Percentiles rank a stretch among this genome's conserved stretches.
These are phyloP conservation scores for Plasmodium coatneyi DNA, from an alignment of 169 alveolate species.

Conservation along the genomic window DNA sequence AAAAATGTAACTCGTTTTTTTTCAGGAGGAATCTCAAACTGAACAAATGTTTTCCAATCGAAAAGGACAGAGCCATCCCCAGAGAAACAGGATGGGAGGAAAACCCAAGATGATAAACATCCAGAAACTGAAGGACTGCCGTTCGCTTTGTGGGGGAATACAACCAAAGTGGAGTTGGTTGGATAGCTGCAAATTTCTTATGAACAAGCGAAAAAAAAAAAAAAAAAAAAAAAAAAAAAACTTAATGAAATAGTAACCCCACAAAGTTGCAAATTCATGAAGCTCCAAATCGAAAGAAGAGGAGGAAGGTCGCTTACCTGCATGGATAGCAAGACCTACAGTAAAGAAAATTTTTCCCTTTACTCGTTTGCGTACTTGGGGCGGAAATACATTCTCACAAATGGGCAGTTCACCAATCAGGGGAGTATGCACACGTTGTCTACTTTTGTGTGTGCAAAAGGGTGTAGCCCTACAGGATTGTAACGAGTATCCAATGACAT, in stretches of 20 bases:
- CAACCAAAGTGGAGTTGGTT: not conserved
- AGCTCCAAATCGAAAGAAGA: not conserved
- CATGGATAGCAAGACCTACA: not conserved
- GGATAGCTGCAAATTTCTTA: not conserved
- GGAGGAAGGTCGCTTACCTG: not conserved
- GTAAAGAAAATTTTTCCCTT: not conserved
- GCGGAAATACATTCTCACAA: not conserved
- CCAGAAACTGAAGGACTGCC: not conserved
- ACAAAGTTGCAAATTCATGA: not conserved
- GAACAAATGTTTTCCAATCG: not conserved
- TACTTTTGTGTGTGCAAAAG: not conserved
- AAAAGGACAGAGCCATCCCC: not conserved
- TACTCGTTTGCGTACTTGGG: not conserved
- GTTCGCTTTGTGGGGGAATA: not conserved
- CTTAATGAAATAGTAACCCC: not conserved
- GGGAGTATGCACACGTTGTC: not conserved
- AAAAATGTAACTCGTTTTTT: not conserved
- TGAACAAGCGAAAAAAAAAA: slow-evolving; percentile 21
- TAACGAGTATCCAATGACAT: not conserved
- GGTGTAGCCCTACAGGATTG: not conserved
- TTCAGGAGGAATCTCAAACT: not conserved
- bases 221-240: not conserved
- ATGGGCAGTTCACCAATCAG: not conserved
- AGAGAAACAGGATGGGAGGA: not conserved
- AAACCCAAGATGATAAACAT: not conserved